Evolutionary conservation across 441 rosid species (phyloP).

Genomic region (Gossypium schwendimanii): DNA sequence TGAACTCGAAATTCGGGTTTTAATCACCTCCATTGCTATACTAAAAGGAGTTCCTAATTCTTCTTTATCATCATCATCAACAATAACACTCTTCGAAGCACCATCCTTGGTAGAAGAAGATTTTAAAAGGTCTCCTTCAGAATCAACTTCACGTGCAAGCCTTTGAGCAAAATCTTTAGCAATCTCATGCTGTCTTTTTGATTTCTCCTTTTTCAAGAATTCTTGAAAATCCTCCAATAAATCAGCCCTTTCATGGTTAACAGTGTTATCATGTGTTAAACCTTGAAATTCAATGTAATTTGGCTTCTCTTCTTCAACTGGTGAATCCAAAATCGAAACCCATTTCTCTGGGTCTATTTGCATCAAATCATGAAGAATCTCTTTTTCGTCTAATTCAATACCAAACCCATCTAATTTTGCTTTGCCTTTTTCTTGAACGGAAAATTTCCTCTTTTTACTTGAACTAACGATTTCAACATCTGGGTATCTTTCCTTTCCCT

Average conservation of each 20-base stretch:
- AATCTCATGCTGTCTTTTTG: conserved; percentile 3
- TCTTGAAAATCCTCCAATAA: too few relatives aligned
- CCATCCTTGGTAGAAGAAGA: not conserved
- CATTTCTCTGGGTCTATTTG: not conserved
- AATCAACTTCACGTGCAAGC: conserved; percentile 8
- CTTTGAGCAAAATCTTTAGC: conserved; percentile 13
- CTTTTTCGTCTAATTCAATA: not conserved
- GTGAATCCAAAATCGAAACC: not conserved
- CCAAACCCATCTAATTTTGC: conserved; percentile 8
- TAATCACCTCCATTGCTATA: conserved; percentile 26
- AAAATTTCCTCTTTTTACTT: conserved; percentile 16
- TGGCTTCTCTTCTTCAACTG: not conserved
- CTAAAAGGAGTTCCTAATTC: conserved; percentile 17
- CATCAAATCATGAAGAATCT: conserved; percentile 4
- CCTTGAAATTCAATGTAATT: too few relatives aligned
- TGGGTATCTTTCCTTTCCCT: conserved; percentile 4
- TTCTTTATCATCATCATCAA: conserved; percentile 2
- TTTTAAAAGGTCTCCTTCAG: not conserved
- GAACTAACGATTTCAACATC: conserved; percentile 7
- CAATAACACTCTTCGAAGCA: not conserved
- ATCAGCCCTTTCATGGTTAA: not conserved
- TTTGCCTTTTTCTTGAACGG: conserved; percentile 16
- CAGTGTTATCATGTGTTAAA: not conserved
- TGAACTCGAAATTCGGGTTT: conserved; percentile 18
- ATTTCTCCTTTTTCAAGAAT: not conserved